Percentiles rank a stretch among this genome's conserved stretches.
phyloP scores from a whole-genome alignment of 2,329 filamentous ascomycete genomes.

The Madurella fahalii region DNA sequence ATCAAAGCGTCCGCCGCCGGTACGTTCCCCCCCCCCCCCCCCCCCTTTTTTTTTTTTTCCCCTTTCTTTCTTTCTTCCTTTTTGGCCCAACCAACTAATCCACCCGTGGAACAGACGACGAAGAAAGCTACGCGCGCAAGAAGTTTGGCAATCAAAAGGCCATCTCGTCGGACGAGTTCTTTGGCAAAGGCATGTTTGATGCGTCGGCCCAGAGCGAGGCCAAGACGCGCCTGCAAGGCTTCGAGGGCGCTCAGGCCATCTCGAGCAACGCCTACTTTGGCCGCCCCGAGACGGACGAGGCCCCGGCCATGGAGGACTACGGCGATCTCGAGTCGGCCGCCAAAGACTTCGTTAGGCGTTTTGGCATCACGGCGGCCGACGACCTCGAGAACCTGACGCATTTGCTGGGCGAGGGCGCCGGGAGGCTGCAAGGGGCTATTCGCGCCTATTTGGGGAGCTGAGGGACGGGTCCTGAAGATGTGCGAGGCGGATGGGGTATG shows the following conservation, averaged over 20 bases:
- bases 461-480: constrained; percentile 10
- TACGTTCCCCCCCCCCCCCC: constrained; percentile 37
- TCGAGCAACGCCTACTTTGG: constrained; percentile 98
- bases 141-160: constrained; percentile 94
- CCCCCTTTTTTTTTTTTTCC: not conserved
- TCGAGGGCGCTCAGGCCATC: constrained; percentile 88
- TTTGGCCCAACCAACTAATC: too few relatives aligned
- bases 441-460: constrained; percentile 60
- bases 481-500: not conserved
- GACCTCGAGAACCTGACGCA: constrained; percentile 87
- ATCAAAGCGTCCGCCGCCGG: constrained; percentile 67
- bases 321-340: constrained; percentile 89
- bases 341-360: constrained; percentile 92
- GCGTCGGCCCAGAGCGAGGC: constrained; percentile 77
- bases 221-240: constrained; percentile 80
- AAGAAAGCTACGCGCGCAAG: constrained; percentile 74
- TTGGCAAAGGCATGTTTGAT: constrained; percentile 85
- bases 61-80: constrained; percentile 24
- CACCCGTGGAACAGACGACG: constrained; percentile 66
- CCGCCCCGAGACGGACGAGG: constrained; percentile 73
- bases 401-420: constrained; percentile 80
- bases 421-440: constrained; percentile 73
- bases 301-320: constrained; percentile 59
- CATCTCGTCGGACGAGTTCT: constrained; percentile 98
- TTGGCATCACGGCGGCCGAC: constrained; percentile 92